Conservation (phyloP, 352 stramenopile species). For the Elongisporangium undulatum region DNA sequence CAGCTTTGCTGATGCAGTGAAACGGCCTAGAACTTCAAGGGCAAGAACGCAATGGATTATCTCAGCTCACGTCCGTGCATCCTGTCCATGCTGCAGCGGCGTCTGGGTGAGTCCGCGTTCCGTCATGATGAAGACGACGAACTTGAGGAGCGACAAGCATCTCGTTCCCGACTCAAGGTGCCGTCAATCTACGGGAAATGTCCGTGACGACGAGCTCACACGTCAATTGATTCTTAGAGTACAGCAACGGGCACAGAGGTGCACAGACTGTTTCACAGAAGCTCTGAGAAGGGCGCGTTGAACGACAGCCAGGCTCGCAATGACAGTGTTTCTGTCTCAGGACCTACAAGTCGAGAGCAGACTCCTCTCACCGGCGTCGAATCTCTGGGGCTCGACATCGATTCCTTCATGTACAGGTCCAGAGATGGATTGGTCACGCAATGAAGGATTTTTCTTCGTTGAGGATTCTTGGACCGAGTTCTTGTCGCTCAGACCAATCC, state of each 20-base stretch:
- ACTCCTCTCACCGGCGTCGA: conserved; percentile 36
- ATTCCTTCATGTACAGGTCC: conserved; percentile 44
- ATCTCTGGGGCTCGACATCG: conserved; percentile 50
- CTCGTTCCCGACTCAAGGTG: conserved; percentile 23
- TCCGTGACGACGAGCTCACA: neutral
- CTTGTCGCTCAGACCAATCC: neutral
- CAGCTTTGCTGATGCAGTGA: neutral
- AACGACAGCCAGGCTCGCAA: neutral
- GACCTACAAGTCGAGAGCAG: conserved; percentile 4
- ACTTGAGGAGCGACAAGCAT: conserved; percentile 1
- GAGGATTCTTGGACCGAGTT: neutral
- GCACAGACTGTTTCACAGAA: neutral
- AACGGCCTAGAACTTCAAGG: conserved; percentile 44
- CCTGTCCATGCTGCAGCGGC: conserved; percentile 44
- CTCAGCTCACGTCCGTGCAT: conserved; percentile 28
- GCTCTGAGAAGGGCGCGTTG: conserved; percentile 3
- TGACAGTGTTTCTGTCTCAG: neutral
- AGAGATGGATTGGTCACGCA: conserved; percentile 7
- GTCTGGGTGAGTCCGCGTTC: conserved; percentile 14
- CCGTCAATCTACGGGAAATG: neutral
- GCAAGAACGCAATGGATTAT: conserved; percentile 45
- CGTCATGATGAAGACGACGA: neutral
- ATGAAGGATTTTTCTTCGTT: neutral
- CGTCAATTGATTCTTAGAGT: neutral
- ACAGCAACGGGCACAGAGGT: neutral